These are phyloP conservation scores for Xylariaceae sp. DNA, from an alignment of 2,329 filamentous ascomycete species.

Conservation along the genomic window DNA sequence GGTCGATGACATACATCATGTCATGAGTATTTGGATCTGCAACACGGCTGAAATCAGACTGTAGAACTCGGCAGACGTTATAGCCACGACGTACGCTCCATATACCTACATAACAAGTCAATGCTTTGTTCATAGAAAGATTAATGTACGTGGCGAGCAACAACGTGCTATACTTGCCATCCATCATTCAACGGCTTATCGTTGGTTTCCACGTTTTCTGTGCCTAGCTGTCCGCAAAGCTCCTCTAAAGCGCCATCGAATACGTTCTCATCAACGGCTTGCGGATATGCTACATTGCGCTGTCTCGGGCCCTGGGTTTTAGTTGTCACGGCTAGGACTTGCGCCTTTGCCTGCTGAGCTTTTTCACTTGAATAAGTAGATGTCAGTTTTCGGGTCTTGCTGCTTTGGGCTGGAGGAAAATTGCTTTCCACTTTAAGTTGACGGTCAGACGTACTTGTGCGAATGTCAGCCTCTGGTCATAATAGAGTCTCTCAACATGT, in stretches of 20 bases:
- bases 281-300: conserved; percentile 36
- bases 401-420: too few species aligned
- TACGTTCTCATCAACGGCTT: conserved; percentile 33
- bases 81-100: conserved; percentile 26
- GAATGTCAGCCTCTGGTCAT: too few species aligned
- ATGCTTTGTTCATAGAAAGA: neutral
- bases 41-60: neutral
- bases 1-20: conserved; percentile 41
- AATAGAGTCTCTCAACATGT: too few species aligned
- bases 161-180: conserved; percentile 30
- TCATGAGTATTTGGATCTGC: conserved; percentile 41
- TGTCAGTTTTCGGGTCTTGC: too few species aligned
- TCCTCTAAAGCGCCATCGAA: conserved; percentile 37
- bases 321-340: conserved; percentile 34
- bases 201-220: conserved; percentile 39
- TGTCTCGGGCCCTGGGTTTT: conserved; percentile 30
- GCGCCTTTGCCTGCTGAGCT: conserved; percentile 28
- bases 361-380: conserved; percentile 4
- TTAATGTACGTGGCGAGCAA: conserved; percentile 12
- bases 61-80: neutral
- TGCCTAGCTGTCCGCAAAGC: conserved; percentile 33
- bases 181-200: conserved; percentile 41
- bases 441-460: too few species aligned
- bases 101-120: conserved; percentile 24
- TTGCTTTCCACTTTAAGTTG: too few species aligned